Evolutionary conservation across 108 stramenopile genomes (phyloP), one percentile per base, ranked within the genome.

Genomic region (Skeletonema costatum): DNA sequence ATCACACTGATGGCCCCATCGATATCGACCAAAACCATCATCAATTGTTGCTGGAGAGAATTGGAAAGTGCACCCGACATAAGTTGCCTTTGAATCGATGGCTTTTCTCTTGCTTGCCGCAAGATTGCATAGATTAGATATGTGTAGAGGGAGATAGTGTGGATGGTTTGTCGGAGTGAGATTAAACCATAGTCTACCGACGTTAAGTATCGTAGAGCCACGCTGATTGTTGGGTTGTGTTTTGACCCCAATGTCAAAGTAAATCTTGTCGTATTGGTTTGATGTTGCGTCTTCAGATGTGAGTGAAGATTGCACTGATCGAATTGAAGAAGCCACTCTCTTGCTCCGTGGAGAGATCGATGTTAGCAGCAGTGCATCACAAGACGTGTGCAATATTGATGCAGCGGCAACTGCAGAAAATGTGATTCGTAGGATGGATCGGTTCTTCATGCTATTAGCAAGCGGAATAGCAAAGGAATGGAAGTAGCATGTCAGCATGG

Each of bases 1-100:
- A 51, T 71, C 60, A 48, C 86, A 71, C 17, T 60, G 61, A 73
- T 91, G 90, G 1, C 80, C 85, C 90, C 90, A 91, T 66, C 87
- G 70, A 69, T 91, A 91, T 17, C 75, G 71, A 41, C 73, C 61
- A 16, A 71, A 53, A 32, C 87, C 89, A 65, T 86, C 86, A 48
- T 87, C 74, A 39, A 88, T 68, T 2, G 76, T 65, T 32, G 72
- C 53, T 2, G 87, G 88, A 3, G 86, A 87, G 70, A 72, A 86
- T 50, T 83, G 74, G 50, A 91, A 91, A 60, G 72, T 61, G 71
- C 90, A 91, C 12, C 84, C 81, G 10, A 80, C 67, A 59, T 91
- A 91, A 36, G 80, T 78, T 4, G 80, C 78, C 60, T 67, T 79
- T 19, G 87, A 74, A 77, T 91, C 90, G 46, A 91, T 71, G 11